phyloP scores from a whole-genome alignment of 441 rosid genomes.

The Geranium incanum region DNA sequence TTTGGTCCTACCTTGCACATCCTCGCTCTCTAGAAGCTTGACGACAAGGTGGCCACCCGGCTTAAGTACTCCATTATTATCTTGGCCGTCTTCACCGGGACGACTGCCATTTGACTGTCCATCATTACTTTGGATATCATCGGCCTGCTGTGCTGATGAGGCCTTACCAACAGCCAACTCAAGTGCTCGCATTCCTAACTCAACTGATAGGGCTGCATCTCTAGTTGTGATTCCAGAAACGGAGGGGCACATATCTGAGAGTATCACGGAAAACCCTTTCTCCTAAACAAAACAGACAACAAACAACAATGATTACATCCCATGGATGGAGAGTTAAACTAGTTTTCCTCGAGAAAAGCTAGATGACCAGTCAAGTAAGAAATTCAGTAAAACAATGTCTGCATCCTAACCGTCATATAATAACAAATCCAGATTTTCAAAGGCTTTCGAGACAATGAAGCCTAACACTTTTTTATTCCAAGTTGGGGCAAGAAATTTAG shows the following conservation, averaged over 20 bases:
- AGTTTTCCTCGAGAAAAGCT: no score
- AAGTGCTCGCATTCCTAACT: slow-evolving; percentile 83
- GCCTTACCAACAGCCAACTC: slow-evolving; percentile 66
- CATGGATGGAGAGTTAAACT: no score
- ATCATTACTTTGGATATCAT: slow-evolving; percentile 18
- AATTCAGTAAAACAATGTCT: not conserved
- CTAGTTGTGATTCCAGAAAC: slow-evolving; percentile 76
- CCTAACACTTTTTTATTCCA: no score
- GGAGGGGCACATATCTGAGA: slow-evolving; percentile 82
- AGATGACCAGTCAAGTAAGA: no score
- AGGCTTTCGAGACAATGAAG: not conserved
- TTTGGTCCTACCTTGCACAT: slow-evolving; percentile 47
- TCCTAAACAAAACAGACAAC: slow-evolving; percentile 40
- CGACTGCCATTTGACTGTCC: no score
- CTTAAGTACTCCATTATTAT: slow-evolving; percentile 38
- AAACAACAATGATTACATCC: slow-evolving; percentile 6
- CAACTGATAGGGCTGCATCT: slow-evolving; percentile 74
- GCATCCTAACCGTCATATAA: not conserved
- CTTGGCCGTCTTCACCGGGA: not conserved
- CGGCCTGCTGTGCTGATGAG: slow-evolving; percentile 27
- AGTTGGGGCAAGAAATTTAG: no score
- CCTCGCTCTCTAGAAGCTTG: slow-evolving; percentile 88
- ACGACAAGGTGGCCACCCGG: slow-evolving; percentile 73
- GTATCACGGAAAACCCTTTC: slow-evolving; percentile 65
- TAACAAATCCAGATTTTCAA: not conserved